Base-by-base conservation (phyloP, 352 stramenopile species). In the Phytophthora pluvialis region DNA sequence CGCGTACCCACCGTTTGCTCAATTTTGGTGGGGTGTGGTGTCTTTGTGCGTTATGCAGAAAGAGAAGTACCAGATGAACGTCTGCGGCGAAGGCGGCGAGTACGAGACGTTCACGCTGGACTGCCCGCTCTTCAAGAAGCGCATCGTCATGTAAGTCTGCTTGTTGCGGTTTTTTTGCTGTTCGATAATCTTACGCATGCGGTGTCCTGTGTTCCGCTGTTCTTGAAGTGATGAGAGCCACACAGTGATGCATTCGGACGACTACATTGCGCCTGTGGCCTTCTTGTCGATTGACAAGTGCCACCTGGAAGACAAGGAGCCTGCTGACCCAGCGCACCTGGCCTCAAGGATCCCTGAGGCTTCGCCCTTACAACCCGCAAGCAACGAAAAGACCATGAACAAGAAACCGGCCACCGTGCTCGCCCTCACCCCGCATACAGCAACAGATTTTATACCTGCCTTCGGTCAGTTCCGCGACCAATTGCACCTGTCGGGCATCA, bases 101-200 rank as follows among this genome's bases (percentile, higher is more conserved):
- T 99, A 99, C 83, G 98, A 99, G 83, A 99, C 97, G 2, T 81
- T 99, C 29, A 98, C 98, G 25, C 72, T 99, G n/a, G 95, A 99
- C 83, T 99, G 92, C 70, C 94, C 95, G 25, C 76, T 98, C 3
- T 98, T 99, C 59, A 94, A 97, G 61, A 94, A 98, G 66, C 81
- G 92, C 13, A 96, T 98, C 53, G 86, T 96, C 44, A 83, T 97
- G 83, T 95, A 90, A 25, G 75, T 59, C n/a, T 50, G 12, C 4
- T 48, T 51, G 18, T 10, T 18, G 4, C 12, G 9, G 16, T 1
- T 35, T 1, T n/a, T 54, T 36, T 54, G 18, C 21, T 47, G 29
- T 63, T 45, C 4, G 15, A 33, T 46, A 32, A 47, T 13, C 28
- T 62, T 25, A 25, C 28, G 11, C 21, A 21, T 21, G 21, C 21